These are phyloP conservation scores for Symbiodinium natans DNA, from an alignment of 73 alveolate species.

Conservation along the genomic window DNA sequence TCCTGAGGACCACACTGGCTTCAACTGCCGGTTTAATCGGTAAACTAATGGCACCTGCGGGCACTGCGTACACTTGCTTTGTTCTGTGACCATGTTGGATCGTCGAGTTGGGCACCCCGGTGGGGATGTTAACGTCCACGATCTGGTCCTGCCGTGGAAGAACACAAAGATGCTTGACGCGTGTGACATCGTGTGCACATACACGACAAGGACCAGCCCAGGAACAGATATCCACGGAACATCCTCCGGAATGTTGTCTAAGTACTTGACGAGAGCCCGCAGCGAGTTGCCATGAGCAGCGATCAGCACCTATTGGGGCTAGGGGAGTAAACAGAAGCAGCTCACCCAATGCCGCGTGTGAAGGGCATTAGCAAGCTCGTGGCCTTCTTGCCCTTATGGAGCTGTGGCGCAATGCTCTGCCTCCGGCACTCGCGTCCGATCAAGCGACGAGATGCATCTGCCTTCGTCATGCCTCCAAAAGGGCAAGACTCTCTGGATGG, in stretches of 20 bases:
- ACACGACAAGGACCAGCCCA: neutral
- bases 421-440: conserved; percentile 65
- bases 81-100: neutral
- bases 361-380: conserved; percentile 97
- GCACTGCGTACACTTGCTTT: neutral
- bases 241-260: conserved; percentile 98
- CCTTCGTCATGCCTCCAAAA: conserved; percentile 94
- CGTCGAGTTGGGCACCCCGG: conserved; percentile 95
- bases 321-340: neutral
- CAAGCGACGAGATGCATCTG: too few species aligned
- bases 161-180: too few species aligned
- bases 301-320: conserved; percentile 96
- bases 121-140: conserved; percentile 97
- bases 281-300: conserved; percentile 99
- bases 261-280: conserved; percentile 98
- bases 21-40: conserved; percentile 98
- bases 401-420: conserved; percentile 96
- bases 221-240: neutral
- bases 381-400: conserved; percentile 97
- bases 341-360: conserved; percentile 97
- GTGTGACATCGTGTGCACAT: neutral
- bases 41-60: conserved; percentile 97
- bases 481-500: conserved; percentile 97
- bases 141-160: conserved; percentile 29
- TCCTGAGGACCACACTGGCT: conserved; percentile 94